Conservation (phyloP, 2,329 filamentous ascomycete genomes). For the Amylocarpus encephaloides region DNA sequence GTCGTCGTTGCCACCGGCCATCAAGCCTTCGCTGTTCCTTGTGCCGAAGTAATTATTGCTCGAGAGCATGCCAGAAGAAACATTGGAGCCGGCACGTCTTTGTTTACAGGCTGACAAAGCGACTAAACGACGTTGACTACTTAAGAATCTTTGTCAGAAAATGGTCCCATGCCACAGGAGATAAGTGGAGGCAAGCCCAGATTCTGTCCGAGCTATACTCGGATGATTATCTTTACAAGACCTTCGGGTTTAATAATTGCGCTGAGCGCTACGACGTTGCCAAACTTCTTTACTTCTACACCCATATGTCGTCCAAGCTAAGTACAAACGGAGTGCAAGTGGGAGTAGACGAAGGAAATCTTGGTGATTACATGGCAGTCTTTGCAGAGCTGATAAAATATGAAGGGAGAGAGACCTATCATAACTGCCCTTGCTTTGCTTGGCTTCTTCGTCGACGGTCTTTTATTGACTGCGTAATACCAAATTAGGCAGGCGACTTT, state of each 20-base stretch:
- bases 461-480: background rate
- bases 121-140: constrained; percentile 1
- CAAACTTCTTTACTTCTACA: constrained; percentile 8
- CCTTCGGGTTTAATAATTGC: constrained; percentile 8
- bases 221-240: constrained; percentile 6
- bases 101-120: background rate
- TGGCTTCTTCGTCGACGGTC: background rate
- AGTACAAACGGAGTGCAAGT: background rate
- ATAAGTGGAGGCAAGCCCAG: constrained; percentile 3
- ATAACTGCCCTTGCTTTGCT: background rate
- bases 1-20: background rate
- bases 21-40: constrained; percentile 4
- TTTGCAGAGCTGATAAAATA: background rate
- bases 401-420: background rate
- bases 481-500: background rate
- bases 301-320: background rate
- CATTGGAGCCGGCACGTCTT: background rate
- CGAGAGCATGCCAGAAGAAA: background rate
- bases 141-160: constrained; percentile 1
- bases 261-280: constrained; percentile 3
- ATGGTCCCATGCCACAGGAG: constrained; percentile 2
- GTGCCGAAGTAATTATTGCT: background rate
- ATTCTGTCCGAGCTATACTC: constrained; percentile 4
- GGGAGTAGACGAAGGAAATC: background rate
- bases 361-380: background rate